phyloP scores from a whole-genome alignment of 495 filamentous ascomycete genomes.

The Apodospora peruviana region DNA sequence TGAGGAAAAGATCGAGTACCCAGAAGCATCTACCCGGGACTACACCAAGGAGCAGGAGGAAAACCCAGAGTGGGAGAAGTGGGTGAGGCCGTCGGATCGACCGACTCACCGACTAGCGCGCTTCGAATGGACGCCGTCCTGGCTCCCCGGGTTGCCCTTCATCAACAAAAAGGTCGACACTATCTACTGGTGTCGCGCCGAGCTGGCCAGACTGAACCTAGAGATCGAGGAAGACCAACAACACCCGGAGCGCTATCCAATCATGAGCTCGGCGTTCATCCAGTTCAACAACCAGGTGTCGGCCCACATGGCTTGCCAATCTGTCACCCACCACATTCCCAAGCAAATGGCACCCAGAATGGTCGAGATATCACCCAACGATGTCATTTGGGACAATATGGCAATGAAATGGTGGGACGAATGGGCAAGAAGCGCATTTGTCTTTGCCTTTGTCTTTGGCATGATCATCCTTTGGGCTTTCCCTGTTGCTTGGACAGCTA shows the following conservation, averaged over 20 bases:
- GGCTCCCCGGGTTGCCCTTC: slow-evolving; percentile 73
- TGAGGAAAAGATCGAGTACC: slow-evolving; percentile 55
- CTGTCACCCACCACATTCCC: slow-evolving; percentile 84
- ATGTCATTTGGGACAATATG: slow-evolving; percentile 98
- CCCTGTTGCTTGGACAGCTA: slow-evolving; percentile 82
- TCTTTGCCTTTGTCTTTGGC: slow-evolving; percentile 59
- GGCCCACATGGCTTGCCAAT: slow-evolving; percentile 96
- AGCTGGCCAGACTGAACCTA: slow-evolving; percentile 81
- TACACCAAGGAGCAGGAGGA: slow-evolving; percentile 57
- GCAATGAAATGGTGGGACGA: slow-evolving; percentile 92
- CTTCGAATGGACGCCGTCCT: slow-evolving; percentile 63
- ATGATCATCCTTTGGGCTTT: slow-evolving; percentile 89
- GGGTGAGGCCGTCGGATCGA: slow-evolving; percentile 73
- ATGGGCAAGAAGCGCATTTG: slow-evolving; percentile 66
- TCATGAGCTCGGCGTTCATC: slow-evolving; percentile 97
- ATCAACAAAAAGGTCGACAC: slow-evolving; percentile 91
- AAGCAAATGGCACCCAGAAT: slow-evolving; percentile 91
- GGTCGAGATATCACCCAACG: slow-evolving; percentile 87
- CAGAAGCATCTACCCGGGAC: slow-evolving; percentile 61
- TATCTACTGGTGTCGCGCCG: slow-evolving; percentile 84
- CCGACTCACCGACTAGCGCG: slow-evolving; percentile 79
- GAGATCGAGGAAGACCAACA: slow-evolving; percentile 92
- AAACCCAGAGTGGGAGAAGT: slow-evolving; percentile 79
- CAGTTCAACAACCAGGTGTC: slow-evolving; percentile 98
- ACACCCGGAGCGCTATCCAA: slow-evolving; percentile 77